These are phyloP conservation scores for Ustilago esculenta DNA, from an alignment of 1,284 basidiomycete genomes.

Conservation along the genomic window DNA sequence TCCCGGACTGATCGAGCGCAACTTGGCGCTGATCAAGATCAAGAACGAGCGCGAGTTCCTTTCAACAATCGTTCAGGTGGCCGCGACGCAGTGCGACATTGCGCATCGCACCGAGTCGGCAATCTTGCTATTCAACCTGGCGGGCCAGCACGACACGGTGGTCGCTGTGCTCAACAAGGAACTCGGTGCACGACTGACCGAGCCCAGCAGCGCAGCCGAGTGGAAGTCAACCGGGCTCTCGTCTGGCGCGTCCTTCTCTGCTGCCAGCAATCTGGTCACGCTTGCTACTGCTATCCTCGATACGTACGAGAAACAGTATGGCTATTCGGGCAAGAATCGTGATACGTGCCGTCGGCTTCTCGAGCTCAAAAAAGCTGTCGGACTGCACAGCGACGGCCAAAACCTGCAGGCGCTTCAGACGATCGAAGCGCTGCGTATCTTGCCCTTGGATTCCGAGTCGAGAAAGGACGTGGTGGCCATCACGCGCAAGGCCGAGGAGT, in stretches of 20 bases:
- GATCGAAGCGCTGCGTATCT: conserved; percentile 86
- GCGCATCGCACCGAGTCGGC: conserved; percentile 82
- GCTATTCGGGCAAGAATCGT: conserved; percentile 80
- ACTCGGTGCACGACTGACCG: conserved; percentile 75
- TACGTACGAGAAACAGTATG: conserved; percentile 79
- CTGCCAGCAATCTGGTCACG: conserved; percentile 77
- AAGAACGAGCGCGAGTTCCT: conserved; percentile 79
- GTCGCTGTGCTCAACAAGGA: conserved; percentile 87
- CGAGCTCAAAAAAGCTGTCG: conserved; percentile 82
- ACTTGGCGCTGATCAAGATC: conserved; percentile 80
- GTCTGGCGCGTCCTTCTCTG: conserved; percentile 70
- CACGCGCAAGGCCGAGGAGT: conserved; percentile 86
- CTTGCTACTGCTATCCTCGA: conserved; percentile 84
- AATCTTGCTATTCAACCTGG: conserved; percentile 94
- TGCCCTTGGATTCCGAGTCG: conserved; percentile 78
- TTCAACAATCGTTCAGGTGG: conserved; percentile 81
- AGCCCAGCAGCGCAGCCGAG: conserved; percentile 44
- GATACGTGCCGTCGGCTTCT: conserved; percentile 75
- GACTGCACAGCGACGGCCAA: conserved; percentile 78
- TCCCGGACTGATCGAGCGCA: conserved; percentile 87
- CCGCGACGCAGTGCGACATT: conserved; percentile 78
- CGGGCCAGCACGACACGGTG: conserved; percentile 88
- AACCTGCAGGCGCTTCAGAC: conserved; percentile 83
- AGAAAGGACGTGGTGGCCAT: conserved; percentile 80
- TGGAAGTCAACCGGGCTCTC: conserved; percentile 38